A percentile compares a stretch with the other conserved stretches of the same genome.
Evolutionary conservation across 371 early-diverging fungal species (phyloP).

Genomic region (Mortierella sp.): DNA sequence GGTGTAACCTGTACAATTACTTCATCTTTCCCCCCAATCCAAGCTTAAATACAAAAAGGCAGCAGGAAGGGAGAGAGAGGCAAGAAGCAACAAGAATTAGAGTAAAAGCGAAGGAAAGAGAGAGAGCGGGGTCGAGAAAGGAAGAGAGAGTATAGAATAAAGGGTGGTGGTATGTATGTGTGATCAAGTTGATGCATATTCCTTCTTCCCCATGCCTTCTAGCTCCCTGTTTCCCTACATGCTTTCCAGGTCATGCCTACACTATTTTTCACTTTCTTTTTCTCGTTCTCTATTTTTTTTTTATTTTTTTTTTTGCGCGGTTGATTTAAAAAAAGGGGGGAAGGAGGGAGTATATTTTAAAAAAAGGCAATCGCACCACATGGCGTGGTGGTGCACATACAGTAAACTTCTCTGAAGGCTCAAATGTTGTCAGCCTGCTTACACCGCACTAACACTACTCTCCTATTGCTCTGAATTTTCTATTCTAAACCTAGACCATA

Average conservation of each 20-base stretch:
- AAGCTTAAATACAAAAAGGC: not conserved
- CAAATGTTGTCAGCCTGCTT: no score
- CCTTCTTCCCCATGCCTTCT: not conserved
- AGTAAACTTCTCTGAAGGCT: no score
- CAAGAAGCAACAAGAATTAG: not conserved
- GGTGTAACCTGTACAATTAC: not conserved
- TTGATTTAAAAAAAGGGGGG: not conserved
- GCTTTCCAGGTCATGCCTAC: conserved; percentile 12
- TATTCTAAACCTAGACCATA: conserved; percentile 61
- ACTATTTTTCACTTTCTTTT: not conserved
- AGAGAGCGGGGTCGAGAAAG: not conserved
- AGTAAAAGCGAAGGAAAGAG: not conserved
- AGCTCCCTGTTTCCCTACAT: not conserved
- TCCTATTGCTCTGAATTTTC: no score
- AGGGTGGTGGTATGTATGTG: conserved; percentile 5
- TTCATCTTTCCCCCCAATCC: not conserved
- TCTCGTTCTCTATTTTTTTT: not conserved
- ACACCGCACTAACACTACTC: no score
- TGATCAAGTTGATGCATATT: not conserved
- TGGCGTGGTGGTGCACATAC: not conserved
- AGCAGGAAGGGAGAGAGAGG: not conserved
- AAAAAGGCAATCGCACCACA: not conserved
- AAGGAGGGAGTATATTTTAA: not conserved
- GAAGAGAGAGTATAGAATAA: not conserved
- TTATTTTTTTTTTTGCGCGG: not conserved